phyloP scores from a whole-genome alignment of 2,329 filamentous ascomycete species.

The Trichoderma cornu-damae region DNA sequence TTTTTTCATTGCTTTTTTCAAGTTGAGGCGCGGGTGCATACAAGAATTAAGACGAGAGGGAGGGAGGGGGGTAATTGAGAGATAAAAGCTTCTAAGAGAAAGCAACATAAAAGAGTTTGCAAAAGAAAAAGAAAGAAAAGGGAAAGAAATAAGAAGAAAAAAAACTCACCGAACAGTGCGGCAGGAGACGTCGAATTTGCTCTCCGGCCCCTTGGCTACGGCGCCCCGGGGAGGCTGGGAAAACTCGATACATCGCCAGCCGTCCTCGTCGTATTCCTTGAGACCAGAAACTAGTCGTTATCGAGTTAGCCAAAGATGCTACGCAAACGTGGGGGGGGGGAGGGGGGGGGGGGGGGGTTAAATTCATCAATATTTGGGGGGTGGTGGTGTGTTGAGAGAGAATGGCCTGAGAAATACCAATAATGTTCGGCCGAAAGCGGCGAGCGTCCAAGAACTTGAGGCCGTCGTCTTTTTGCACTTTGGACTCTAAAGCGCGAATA shows the following conservation, averaged over 20 bases:
- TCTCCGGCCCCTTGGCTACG: conserved; percentile 23
- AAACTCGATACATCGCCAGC: conserved; percentile 59
- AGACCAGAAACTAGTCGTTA: conserved; percentile 52
- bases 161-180: conserved; percentile 55
- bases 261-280: conserved; percentile 62
- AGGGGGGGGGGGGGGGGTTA: background rate
- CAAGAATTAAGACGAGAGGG: background rate
- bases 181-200: conserved; percentile 52
- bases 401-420: conserved; percentile 41
- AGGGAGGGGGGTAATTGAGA: background rate
- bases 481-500: conserved; percentile 54
- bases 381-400: background rate
- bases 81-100: background rate
- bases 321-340: background rate
- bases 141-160: background rate
- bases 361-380: background rate
- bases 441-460: conserved; percentile 52
- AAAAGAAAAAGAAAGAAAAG: background rate
- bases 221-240: conserved; percentile 38
- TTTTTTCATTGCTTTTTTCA: too few species aligned
- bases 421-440: conserved; percentile 68
- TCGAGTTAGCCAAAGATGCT: background rate
- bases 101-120: too few species aligned
- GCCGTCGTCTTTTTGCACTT: conserved; percentile 47
- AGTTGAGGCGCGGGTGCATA: background rate